phyloP scores from a whole-genome alignment of 768 basidiomycete genomes.

The Tulasnella sp. region DNA sequence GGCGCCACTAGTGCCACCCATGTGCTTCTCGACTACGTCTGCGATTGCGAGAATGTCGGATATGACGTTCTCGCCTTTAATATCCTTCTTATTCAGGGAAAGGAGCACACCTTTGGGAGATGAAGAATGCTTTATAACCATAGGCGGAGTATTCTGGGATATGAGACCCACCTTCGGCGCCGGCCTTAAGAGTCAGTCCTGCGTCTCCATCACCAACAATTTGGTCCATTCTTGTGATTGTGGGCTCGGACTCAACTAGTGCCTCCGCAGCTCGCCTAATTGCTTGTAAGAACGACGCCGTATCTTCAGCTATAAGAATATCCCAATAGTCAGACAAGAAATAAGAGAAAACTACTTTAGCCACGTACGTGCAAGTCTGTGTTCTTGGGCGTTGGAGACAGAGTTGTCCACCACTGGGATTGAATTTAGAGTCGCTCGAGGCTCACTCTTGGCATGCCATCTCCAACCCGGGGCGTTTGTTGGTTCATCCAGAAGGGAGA shows the following conservation, averaged over 20 bases:
- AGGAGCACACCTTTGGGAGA: slow-evolving; percentile 44
- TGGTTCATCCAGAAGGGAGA: slow-evolving; percentile 59
- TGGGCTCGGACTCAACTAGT: slow-evolving; percentile 67
- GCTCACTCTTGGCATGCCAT: slow-evolving; percentile 47
- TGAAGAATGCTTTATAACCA: slow-evolving; percentile 14
- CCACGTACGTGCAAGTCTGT: not conserved
- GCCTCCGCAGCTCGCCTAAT: slow-evolving; percentile 51
- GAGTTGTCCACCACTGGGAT: too few species aligned
- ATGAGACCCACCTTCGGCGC: slow-evolving; percentile 52
- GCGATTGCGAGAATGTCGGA: slow-evolving; percentile 56
- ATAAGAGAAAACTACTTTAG: not conserved
- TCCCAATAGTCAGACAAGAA: not conserved
- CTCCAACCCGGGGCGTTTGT: slow-evolving; percentile 75
- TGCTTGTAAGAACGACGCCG: slow-evolving; percentile 40
- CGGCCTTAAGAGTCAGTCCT: slow-evolving; percentile 57
- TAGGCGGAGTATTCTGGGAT: slow-evolving; percentile 20
- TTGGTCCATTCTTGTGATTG: slow-evolving; percentile 83
- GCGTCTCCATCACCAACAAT: slow-evolving; percentile 87
- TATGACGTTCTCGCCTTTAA: slow-evolving; percentile 55
- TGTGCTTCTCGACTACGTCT: slow-evolving; percentile 63
- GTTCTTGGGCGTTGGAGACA: not conserved
- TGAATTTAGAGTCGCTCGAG: not conserved
- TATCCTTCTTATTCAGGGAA: slow-evolving; percentile 41
- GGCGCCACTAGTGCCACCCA: slow-evolving; percentile 89
- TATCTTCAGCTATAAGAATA: slow-evolving; percentile 33